phyloP scores from a whole-genome alignment of 2,329 filamentous ascomycete species.

The Fusarium sp. region DNA sequence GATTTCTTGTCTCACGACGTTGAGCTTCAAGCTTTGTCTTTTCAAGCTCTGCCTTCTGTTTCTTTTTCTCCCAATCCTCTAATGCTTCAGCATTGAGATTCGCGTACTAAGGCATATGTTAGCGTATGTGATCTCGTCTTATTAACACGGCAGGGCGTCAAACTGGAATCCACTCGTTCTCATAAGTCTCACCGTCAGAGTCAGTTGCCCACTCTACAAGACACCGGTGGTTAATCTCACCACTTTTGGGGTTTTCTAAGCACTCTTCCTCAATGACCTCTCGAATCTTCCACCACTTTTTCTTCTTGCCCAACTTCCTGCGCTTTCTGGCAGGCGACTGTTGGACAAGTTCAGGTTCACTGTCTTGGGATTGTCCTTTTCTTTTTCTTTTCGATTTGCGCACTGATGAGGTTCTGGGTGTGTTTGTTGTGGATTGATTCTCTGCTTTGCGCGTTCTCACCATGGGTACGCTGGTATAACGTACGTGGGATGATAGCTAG shows the following conservation, averaged over 20 bases:
- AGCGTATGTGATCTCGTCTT: slow-evolving; percentile 25
- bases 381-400: slow-evolving; percentile 23
- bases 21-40: background rate
- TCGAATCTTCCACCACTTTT: slow-evolving; percentile 48
- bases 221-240: slow-evolving; percentile 44
- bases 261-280: slow-evolving; percentile 48
- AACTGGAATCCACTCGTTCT: slow-evolving; percentile 48
- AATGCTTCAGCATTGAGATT: slow-evolving; percentile 47
- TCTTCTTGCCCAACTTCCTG: slow-evolving; percentile 4
- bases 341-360: slow-evolving; percentile 1
- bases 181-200: slow-evolving; percentile 46
- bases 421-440: slow-evolving; percentile 30
- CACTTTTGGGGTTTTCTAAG: background rate
- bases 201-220: slow-evolving; percentile 53
- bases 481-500: slow-evolving; percentile 8
- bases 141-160: background rate
- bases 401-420: slow-evolving; percentile 29
- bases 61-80: slow-evolving; percentile 45
- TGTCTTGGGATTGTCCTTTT: slow-evolving; percentile 4
- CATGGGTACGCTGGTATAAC: slow-evolving; percentile 45
- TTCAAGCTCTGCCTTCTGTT: slow-evolving; percentile 4
- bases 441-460: slow-evolving; percentile 42
- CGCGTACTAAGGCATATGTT: slow-evolving; percentile 36
- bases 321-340: slow-evolving; percentile 3
- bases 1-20: slow-evolving; percentile 6